Conservation (phyloP, 2,329 filamentous ascomycete genomes). For the Epichloe sylvatica region DNA sequence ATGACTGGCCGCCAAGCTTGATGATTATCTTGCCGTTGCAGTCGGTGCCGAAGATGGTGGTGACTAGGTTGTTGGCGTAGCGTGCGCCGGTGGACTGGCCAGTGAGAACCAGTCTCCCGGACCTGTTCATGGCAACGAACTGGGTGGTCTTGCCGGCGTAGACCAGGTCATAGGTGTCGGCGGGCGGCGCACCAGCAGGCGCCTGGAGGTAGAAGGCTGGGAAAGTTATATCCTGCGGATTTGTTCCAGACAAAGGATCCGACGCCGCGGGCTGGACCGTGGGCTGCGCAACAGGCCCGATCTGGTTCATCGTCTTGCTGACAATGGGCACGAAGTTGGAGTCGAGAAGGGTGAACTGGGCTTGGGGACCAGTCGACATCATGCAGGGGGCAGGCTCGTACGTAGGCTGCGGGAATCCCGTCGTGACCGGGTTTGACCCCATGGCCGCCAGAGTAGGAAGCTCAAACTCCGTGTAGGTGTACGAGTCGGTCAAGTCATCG, state of each 20-base stretch:
- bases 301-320: neutral
- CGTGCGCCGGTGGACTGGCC: neutral
- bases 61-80: neutral
- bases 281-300: neutral
- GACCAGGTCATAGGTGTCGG: neutral
- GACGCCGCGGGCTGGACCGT: neutral
- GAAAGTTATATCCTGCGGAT: neutral
- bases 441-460: neutral
- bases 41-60: neutral
- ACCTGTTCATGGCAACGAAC: neutral
- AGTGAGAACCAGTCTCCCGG: neutral
- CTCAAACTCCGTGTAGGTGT: neutral
- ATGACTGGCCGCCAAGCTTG: neutral
- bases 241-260: neutral
- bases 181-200: neutral
- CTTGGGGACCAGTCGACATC: neutral
- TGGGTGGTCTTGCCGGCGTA: neutral
- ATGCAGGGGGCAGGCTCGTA: neutral
- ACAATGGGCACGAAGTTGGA: neutral
- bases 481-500: neutral
- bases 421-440: neutral
- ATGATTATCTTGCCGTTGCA: neutral
- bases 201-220: neutral
- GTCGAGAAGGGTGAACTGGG: neutral
- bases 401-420: neutral